Conservation (phyloP, 1,284 basidiomycete genomes). For the Ceratobasidium sp. region DNA sequence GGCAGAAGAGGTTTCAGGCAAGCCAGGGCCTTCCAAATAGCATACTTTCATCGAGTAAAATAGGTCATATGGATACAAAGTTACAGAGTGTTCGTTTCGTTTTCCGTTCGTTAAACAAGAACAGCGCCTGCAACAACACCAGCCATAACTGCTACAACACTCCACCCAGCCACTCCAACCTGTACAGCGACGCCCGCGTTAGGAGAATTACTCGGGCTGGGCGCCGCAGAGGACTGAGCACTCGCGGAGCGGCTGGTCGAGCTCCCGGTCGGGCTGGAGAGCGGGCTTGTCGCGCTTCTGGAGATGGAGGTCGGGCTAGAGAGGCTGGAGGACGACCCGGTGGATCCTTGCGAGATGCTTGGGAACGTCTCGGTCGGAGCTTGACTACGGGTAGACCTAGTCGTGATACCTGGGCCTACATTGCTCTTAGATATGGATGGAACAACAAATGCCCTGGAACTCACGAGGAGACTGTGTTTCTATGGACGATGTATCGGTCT, state of each 20-base stretch:
- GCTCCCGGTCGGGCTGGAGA: constrained; percentile 5
- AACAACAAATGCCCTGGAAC: not conserved
- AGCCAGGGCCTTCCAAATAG: constrained; percentile 1
- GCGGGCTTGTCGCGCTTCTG: not conserved
- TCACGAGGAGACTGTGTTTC: constrained; percentile 41
- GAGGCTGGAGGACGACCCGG: not conserved
- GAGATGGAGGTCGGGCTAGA: constrained; percentile 3
- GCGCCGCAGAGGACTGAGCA: not conserved
- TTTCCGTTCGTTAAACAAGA: constrained; percentile 21
- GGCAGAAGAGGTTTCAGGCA: constrained; percentile 26
- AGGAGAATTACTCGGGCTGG: not conserved
- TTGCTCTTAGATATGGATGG: not conserved
- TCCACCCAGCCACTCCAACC: constrained; percentile 27
- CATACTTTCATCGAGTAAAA: constrained; percentile 20
- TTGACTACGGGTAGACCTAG: not conserved
- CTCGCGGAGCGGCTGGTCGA: not conserved
- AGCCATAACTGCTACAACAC: constrained; percentile 7
- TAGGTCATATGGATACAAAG: constrained; percentile 27
- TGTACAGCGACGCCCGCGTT: constrained; percentile 32
- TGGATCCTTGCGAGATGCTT: not conserved
- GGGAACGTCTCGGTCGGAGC: constrained; percentile 15
- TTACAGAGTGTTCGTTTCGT: not conserved
- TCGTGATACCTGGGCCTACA: constrained; percentile 11
- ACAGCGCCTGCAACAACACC: constrained; percentile 33
- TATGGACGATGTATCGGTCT: not conserved